Conservation (phyloP, 2,329 filamentous ascomycete species). For the Ascochyta koolunga region DNA sequence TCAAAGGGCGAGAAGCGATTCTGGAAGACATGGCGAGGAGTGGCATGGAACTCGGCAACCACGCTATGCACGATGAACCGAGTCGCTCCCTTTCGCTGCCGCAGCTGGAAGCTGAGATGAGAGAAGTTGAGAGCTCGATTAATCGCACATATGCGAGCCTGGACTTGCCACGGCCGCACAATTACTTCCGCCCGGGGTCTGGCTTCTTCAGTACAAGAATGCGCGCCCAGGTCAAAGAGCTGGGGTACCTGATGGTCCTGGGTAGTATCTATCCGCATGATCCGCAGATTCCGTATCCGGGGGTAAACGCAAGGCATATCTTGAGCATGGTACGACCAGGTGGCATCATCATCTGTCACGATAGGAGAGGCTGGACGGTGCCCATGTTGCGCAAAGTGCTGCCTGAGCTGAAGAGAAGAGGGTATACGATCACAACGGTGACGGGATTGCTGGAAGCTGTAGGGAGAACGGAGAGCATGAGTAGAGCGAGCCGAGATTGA, state of each 20-base stretch:
- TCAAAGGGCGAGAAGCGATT: slow-evolving; percentile 58
- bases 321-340: slow-evolving; percentile 79
- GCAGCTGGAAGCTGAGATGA: slow-evolving; percentile 68
- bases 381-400: slow-evolving; percentile 78
- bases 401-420: slow-evolving; percentile 70
- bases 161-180: slow-evolving; percentile 54
- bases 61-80: slow-evolving; percentile 87
- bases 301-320: slow-evolving; percentile 77
- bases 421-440: slow-evolving; percentile 75
- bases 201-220: slow-evolving; percentile 80
- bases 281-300: slow-evolving; percentile 75
- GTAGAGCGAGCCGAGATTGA: too few species aligned
- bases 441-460: slow-evolving; percentile 25
- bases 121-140: slow-evolving; percentile 67
- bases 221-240: slow-evolving; percentile 61
- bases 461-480: neutral
- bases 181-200: slow-evolving; percentile 82
- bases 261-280: slow-evolving; percentile 90
- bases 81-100: slow-evolving; percentile 65
- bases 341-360: slow-evolving; percentile 84
- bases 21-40: slow-evolving; percentile 60
- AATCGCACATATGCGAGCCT: slow-evolving; percentile 59
- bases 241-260: slow-evolving; percentile 76
- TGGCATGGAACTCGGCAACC: slow-evolving; percentile 74
- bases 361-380: slow-evolving; percentile 79